Conservation (phyloP, 139 green algal species). For the Closterium sp. region DNA sequence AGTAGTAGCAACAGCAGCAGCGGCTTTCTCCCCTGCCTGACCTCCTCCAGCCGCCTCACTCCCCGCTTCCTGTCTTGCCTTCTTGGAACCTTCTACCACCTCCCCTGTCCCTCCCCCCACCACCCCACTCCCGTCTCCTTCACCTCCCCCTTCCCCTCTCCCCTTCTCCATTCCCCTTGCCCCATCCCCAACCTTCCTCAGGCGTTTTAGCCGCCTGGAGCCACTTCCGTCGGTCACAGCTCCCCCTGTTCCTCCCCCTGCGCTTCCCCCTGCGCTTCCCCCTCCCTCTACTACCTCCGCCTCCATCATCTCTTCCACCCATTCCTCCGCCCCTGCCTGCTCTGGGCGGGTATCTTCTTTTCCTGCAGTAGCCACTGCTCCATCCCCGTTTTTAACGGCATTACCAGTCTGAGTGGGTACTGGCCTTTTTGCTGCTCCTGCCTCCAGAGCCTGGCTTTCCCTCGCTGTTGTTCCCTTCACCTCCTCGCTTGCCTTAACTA, state of each 20-base stretch:
- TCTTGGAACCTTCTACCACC: not conserved
- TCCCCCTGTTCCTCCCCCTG: not conserved
- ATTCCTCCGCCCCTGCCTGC: not conserved
- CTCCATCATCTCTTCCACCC: not conserved
- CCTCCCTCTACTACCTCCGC: not conserved
- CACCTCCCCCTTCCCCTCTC: not conserved
- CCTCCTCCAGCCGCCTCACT: conserved; percentile 1
- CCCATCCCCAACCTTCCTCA: not conserved
- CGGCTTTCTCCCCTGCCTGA: not conserved
- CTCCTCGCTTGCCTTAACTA: not conserved
- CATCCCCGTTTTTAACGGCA: not conserved
- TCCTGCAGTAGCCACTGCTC: not conserved
- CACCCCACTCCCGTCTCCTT: not conserved
- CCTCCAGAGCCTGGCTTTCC: not conserved
- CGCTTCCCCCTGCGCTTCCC: not conserved
- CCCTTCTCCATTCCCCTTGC: not conserved
- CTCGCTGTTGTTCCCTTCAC: not conserved
- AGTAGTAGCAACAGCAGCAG: not conserved
- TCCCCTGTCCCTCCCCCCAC: not conserved
- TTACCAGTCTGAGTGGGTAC: not conserved
- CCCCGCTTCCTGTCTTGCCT: not conserved
- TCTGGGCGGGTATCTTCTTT: not conserved
- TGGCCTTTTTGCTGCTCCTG: not conserved
- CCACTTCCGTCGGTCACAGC: not conserved
- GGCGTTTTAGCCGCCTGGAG: not conserved